Conservation (phyloP, 768 basidiomycete species). For the Leccinum rimulosum region DNA sequence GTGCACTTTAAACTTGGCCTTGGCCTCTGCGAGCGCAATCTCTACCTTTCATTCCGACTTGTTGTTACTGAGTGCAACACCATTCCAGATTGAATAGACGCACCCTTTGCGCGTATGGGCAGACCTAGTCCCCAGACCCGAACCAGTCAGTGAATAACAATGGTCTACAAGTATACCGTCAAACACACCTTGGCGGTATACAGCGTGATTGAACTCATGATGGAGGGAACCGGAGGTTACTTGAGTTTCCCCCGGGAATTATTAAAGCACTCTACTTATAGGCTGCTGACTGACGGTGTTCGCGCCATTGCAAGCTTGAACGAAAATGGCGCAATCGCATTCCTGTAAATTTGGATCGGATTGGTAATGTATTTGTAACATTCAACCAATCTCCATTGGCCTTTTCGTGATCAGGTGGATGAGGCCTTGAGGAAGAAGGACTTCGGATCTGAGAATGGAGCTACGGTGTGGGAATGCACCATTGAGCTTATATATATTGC, state of each 20-base stretch:
- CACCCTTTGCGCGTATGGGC: slow-evolving; percentile 61
- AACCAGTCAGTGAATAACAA: neutral
- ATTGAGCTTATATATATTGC: neutral
- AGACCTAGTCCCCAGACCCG: slow-evolving; percentile 36
- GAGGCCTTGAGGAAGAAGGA: too few species aligned
- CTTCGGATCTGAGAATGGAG: too few species aligned
- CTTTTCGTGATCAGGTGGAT: too few species aligned
- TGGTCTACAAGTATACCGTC: neutral
- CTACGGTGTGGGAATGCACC: neutral
- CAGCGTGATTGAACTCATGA: slow-evolving; percentile 36
- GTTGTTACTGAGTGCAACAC: neutral
- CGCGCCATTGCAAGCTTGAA: neutral
- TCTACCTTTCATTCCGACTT: slow-evolving; percentile 40
- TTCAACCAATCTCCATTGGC: neutral
- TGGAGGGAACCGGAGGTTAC: neutral
- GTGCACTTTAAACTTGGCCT: slow-evolving; percentile 45
- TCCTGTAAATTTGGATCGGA: neutral
- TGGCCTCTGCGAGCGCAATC: slow-evolving; percentile 59
- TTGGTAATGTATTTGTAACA: neutral
- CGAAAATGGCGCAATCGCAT: neutral
- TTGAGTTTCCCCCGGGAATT: neutral
- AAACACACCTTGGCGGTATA: slow-evolving; percentile 46
- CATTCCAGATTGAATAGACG: slow-evolving; percentile 2
- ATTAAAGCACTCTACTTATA: slow-evolving; percentile 2
- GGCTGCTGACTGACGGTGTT: neutral